A percentile compares a stretch with the other conserved stretches of the same genome.
These are phyloP conservation scores for Globisporangium carolinianum DNA, from an alignment of 352 stramenopile genomes.

Conservation along the genomic window DNA sequence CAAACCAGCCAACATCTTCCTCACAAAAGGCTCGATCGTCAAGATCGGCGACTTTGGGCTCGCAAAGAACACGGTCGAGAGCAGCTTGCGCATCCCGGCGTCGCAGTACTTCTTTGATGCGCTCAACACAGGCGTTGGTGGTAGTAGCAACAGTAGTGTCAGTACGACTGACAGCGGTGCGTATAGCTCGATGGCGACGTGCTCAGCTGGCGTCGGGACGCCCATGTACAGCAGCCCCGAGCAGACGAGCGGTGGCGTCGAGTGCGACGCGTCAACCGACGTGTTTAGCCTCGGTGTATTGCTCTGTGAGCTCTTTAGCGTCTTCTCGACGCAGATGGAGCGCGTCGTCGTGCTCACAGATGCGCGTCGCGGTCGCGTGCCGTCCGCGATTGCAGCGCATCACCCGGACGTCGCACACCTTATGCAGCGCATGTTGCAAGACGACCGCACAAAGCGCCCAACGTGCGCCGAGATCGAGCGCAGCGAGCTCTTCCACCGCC, in stretches of 20 bases:
- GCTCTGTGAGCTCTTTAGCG: slow-evolving; percentile 68
- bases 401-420: slow-evolving; percentile 40
- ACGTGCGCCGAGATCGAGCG: slow-evolving; percentile 48
- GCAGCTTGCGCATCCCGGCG: slow-evolving; percentile 41
- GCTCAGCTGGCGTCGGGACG: slow-evolving; percentile 70
- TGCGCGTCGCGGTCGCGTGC: slow-evolving; percentile 33
- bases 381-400: slow-evolving; percentile 16
- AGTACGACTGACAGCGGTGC: too few relatives aligned
- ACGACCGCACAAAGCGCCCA: slow-evolving; percentile 28
- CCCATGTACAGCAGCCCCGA: slow-evolving; percentile 74
- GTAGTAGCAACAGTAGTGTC: not conserved
- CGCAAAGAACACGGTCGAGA: slow-evolving; percentile 64
- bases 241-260: slow-evolving; percentile 36
- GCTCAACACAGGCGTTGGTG: slow-evolving; percentile 17
- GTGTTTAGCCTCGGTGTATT: slow-evolving; percentile 71
- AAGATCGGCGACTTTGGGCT: slow-evolving; percentile 84
- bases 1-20: slow-evolving; percentile 79
- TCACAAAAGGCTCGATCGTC: slow-evolving; percentile 62
- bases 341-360: slow-evolving; percentile 48
- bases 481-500: slow-evolving; percentile 5
- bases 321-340: slow-evolving; percentile 79
- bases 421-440: slow-evolving; percentile 42
- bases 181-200: not conserved
- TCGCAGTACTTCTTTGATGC: slow-evolving; percentile 47
- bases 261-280: slow-evolving; percentile 46